A percentile compares a stretch with the other conserved stretches of the same genome.
Conservation (phyloP, 306 rosid species). For the Vigna angularis region DNA sequence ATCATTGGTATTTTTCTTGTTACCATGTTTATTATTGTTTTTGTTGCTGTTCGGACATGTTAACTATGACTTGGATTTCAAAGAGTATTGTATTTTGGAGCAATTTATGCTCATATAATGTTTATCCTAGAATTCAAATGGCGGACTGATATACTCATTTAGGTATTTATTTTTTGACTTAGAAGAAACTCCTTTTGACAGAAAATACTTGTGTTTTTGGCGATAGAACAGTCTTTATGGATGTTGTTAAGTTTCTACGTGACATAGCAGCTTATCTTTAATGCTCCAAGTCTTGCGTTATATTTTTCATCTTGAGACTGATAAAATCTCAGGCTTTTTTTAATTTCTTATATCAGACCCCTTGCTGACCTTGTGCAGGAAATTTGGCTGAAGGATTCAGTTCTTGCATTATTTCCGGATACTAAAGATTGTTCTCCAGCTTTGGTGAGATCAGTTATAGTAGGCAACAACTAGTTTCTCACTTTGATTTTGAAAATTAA, state of each 20-base stretch:
- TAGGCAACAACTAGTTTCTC: conserved; percentile 29
- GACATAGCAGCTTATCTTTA: conserved; percentile 16
- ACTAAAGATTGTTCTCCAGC: conserved; percentile 76
- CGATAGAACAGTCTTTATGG: conserved; percentile 6
- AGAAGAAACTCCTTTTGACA: conserved; percentile 18
- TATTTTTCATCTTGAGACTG: conserved; percentile 39
- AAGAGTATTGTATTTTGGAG: conserved; percentile 13
- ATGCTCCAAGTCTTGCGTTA: conserved; percentile 37
- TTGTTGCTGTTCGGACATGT: conserved; percentile 38
- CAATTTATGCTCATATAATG: conserved; percentile 15
- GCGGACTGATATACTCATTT: not conserved
- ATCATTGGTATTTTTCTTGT: conserved; percentile 65
- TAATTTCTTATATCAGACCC: conserved; percentile 56
- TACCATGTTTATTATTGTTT: conserved; percentile 37
- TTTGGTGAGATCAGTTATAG: conserved; percentile 72
- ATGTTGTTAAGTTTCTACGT: conserved; percentile 10
- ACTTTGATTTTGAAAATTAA: conserved; percentile 38
- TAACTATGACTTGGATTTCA: conserved; percentile 12
- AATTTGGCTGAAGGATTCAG: conserved; percentile 88
- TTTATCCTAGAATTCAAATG: conserved; percentile 34
- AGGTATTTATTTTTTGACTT: not conserved
- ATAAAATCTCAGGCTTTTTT: conserved; percentile 46
- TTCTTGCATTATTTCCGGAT: conserved; percentile 80
- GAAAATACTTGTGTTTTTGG: conserved; percentile 9
- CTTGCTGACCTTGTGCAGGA: conserved; percentile 79